A percentile compares a stretch with the other conserved stretches of the same genome.
phyloP scores from a whole-genome alignment of 1,284 basidiomycete species.

The Tilletiopsis washingtonensis region DNA sequence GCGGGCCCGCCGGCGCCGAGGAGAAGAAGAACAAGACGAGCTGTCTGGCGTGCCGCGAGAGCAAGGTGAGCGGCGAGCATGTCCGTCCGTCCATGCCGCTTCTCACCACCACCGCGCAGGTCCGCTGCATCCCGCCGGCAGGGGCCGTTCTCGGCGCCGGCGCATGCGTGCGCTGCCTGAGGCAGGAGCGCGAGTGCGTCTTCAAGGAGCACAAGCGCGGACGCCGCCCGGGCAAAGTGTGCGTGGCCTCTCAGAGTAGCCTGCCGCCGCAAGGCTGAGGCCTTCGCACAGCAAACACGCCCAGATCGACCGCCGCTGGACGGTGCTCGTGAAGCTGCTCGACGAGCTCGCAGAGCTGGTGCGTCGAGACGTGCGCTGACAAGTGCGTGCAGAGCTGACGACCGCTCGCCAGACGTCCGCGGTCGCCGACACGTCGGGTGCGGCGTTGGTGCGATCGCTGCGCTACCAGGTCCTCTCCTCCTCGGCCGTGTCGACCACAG shows the following conservation, averaged over 20 bases:
- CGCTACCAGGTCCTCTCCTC: slow-evolving; percentile 1
- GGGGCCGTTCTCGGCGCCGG: not conserved
- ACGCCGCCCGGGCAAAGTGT: not conserved
- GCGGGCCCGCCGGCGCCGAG: no score
- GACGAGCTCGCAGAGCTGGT: not conserved
- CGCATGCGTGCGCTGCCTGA: not conserved
- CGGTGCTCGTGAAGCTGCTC: not conserved
- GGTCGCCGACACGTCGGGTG: not conserved
- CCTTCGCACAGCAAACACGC: not conserved
- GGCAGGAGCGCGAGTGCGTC: not conserved
- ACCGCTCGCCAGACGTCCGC: not conserved
- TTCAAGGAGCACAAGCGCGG: slow-evolving; percentile 3
- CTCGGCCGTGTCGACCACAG: no score
- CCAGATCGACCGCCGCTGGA: not conserved
- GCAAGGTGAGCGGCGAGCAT: no score
- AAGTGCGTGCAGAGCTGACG: no score
- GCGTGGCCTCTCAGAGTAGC: not conserved
- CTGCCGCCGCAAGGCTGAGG: not conserved
- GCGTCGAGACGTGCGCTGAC: no score
- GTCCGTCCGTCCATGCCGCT: not conserved
- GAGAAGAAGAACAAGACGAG: not conserved
- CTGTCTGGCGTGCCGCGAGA: not conserved
- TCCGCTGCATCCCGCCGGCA: not conserved
- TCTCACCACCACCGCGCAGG: not conserved
- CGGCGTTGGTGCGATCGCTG: not conserved